Conservation (phyloP, 148 eudicot species). For the Simmondsia chinensis region DNA sequence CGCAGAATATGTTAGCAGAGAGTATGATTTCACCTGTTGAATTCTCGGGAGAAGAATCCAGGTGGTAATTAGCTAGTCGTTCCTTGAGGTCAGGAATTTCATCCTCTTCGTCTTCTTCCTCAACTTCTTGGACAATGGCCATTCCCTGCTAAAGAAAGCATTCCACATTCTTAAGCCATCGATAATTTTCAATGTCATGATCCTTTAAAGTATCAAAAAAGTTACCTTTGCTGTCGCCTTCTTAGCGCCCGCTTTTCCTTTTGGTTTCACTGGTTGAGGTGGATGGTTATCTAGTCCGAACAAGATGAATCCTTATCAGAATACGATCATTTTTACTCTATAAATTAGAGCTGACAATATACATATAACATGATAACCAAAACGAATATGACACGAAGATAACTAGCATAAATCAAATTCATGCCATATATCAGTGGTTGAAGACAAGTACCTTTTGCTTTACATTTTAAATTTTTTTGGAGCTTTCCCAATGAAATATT, state of each 20-base stretch:
- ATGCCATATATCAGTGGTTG: no score
- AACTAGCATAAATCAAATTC: no score
- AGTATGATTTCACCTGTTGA: slow-evolving; percentile 73
- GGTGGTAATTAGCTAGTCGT: slow-evolving; percentile 66
- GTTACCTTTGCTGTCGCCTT: slow-evolving; percentile 69
- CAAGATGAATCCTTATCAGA: neutral
- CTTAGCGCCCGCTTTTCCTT: slow-evolving; percentile 48
- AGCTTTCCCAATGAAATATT: no score
- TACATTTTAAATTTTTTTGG: no score
- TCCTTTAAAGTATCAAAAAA: neutral
- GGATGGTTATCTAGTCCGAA: slow-evolving; percentile 22
- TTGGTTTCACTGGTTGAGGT: slow-evolving; percentile 38
- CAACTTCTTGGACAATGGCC: slow-evolving; percentile 20
- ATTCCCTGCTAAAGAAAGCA: slow-evolving; percentile 27
- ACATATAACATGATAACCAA: no score
- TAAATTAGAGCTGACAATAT: neutral
- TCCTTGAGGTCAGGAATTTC: slow-evolving; percentile 40
- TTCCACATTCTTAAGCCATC: no score
- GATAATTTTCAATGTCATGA: no score
- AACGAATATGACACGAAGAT: no score
- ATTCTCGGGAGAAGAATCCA: slow-evolving; percentile 70
- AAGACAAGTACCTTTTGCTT: no score
- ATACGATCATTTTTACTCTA: neutral
- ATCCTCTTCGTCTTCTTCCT: slow-evolving; percentile 46
- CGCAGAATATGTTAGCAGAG: neutral